Evolutionary conservation across 345 rosid species (phyloP), one percentile per base, ranked within the genome.

Genomic region (Dipteronia sinensis): DNA sequence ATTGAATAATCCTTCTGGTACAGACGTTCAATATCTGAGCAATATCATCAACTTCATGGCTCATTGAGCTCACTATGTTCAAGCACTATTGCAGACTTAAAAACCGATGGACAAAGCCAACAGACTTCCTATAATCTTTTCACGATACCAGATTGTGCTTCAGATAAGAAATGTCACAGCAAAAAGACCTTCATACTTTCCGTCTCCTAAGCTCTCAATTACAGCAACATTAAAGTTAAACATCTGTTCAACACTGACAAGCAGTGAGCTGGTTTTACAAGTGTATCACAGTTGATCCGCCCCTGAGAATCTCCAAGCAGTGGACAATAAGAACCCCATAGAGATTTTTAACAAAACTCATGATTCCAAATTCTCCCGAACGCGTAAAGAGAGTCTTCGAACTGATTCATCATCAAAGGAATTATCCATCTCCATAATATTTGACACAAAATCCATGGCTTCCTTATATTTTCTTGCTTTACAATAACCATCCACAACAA

Each of bases 401-500:
- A 84, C 63, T 34, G 89, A 83, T 20, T 78, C 81, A 69, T 87
- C 89, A 63, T 84, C 82, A n/a, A 93, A 89, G 58, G 84, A 81
- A 78, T 73, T 25, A 85, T 93, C 98, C 68, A 65, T 55, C 70
- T 76, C 75, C 86, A 84, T 95, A 20, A 95, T 90, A 82, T 83
- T 88, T 4, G 89, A 86, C 16, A 95, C 80, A 83, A 91, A 89
- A 58, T 90, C 95, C 92, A 89, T 88, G 46, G 97, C 98, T 82
- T 95, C 97, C 69, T 79, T 81, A 70, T 87, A 90, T 74, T 75
- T 87, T 67, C 90, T 83, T 67, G 85, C 83, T 88, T 86, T 91
- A 81, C 98, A 95, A 83, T 86, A 95, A 74, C 92, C 93, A 84
- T 93, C 97, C 42, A 93, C 98, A 7, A 85, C 93, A 61, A 93